Conservation (phyloP, 257 asterid genomes). For the Solanum tarapatanum region DNA sequence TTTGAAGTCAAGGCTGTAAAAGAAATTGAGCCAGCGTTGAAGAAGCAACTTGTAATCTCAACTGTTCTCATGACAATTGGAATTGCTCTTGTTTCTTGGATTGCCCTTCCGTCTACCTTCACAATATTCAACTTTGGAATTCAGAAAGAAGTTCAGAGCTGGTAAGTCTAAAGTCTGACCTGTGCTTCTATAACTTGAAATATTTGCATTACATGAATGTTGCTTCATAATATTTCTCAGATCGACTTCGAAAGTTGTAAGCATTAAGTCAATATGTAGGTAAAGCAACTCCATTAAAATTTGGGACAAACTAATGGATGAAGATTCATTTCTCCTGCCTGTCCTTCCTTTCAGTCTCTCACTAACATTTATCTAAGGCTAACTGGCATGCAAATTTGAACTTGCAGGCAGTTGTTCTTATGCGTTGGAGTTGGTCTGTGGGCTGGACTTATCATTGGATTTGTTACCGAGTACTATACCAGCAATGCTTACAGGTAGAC, state of each 20-base stretch:
- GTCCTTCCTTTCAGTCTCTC: not conserved
- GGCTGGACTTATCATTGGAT: constrained; percentile 82
- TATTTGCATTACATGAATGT: not conserved
- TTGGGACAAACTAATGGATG: not conserved
- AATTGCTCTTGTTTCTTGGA: constrained; percentile 46
- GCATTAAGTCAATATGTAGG: not conserved
- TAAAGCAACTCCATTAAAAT: not conserved
- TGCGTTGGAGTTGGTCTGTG: constrained; percentile 80
- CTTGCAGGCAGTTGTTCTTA: constrained; percentile 56
- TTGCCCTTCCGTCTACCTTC: constrained; percentile 58
- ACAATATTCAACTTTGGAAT: constrained; percentile 64
- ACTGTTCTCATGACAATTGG: constrained; percentile 59
- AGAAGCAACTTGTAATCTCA: constrained; percentile 68
- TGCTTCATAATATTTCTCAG: not conserved
- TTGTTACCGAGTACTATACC: constrained; percentile 62
- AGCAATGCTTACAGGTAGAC: constrained; percentile 69
- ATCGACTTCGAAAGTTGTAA: not conserved
- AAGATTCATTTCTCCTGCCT: not conserved
- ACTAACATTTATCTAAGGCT: not conserved
- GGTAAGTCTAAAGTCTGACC: constrained; percentile 28
- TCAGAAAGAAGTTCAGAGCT: constrained; percentile 61
- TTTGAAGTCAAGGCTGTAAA: constrained; percentile 55
- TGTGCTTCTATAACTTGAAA: not conserved
- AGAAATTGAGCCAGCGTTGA: constrained; percentile 72
- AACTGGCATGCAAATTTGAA: not conserved